Conservation (phyloP, 306 rosid species). For the Quercus alba region DNA sequence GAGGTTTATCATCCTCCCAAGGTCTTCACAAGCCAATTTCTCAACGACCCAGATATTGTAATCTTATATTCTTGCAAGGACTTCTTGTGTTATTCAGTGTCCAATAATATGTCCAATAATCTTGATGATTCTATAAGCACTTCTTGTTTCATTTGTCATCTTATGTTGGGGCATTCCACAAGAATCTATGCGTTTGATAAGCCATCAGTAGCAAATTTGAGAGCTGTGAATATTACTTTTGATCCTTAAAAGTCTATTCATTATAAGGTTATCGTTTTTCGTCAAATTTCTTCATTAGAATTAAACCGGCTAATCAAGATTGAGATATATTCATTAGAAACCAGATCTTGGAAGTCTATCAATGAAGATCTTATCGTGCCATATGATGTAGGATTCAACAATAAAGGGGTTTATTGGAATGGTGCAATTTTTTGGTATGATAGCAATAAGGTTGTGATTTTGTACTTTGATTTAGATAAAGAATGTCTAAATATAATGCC, state of each 20-base stretch:
- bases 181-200: neutral
- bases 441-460: neutral
- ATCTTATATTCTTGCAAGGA: constrained; percentile 26
- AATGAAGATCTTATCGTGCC: neutral
- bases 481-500: constrained; percentile 1
- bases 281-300: neutral
- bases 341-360: constrained; percentile 10
- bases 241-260: constrained; percentile 14
- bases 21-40: neutral
- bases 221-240: constrained; percentile 8
- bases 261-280: constrained; percentile 4
- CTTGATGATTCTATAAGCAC: neutral
- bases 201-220: neutral
- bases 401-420: constrained; percentile 14
- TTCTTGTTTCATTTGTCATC: constrained; percentile 11
- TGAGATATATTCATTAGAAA: constrained; percentile 12
- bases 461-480: constrained; percentile 1
- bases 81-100: constrained; percentile 7
- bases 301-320: neutral
- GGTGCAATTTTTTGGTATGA: constrained; percentile 16
- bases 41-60: neutral
- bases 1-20: too few species aligned
- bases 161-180: neutral
- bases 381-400: neutral
- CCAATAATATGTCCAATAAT: neutral